phyloP scores from a whole-genome alignment of 805 yeast species.

The Teunomyces tritomae region DNA sequence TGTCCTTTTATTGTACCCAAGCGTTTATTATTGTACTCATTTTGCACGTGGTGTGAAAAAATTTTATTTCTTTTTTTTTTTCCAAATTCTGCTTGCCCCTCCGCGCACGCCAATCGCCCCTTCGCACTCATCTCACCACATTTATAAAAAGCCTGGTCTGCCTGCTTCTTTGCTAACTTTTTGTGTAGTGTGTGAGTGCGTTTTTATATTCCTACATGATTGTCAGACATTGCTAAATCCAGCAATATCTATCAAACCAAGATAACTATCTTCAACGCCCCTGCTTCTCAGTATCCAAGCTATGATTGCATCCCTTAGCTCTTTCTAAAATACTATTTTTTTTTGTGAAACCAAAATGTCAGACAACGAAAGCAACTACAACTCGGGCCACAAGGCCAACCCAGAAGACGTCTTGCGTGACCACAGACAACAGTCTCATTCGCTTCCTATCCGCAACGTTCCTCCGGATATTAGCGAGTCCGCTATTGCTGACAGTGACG shows the following conservation, averaged over 20 bases:
- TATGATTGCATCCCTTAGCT: slow-evolving; percentile 6
- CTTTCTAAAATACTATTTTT: not conserved
- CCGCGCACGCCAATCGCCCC: not conserved
- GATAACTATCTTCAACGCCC: not conserved
- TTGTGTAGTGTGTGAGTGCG: not conserved
- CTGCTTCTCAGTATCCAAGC: slow-evolving; percentile 3
- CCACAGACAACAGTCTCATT: slow-evolving; percentile 37
- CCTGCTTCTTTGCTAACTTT: not conserved
- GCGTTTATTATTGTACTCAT: no score
- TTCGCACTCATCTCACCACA: not conserved
- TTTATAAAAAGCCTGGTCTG: not conserved
- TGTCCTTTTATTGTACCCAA: no score
- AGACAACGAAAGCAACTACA: slow-evolving; percentile 37
- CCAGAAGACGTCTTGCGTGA: slow-evolving; percentile 38
- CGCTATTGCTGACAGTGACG: slow-evolving; percentile 15
- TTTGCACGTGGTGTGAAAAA: not conserved
- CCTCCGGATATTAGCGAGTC: slow-evolving; percentile 1
- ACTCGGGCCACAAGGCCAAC: slow-evolving; percentile 23
- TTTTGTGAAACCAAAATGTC: slow-evolving; percentile 25
- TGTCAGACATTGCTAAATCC: slow-evolving; percentile 4
- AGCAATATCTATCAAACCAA: not conserved
- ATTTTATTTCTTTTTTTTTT: not conserved
- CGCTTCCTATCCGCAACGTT: slow-evolving; percentile 26
- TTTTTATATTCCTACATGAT: slow-evolving; percentile 5
- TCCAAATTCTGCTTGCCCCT: not conserved